Evolutionary conservation across 129 eudicot genomes (phyloP).

Genomic region (Pittosporum tobira): DNA sequence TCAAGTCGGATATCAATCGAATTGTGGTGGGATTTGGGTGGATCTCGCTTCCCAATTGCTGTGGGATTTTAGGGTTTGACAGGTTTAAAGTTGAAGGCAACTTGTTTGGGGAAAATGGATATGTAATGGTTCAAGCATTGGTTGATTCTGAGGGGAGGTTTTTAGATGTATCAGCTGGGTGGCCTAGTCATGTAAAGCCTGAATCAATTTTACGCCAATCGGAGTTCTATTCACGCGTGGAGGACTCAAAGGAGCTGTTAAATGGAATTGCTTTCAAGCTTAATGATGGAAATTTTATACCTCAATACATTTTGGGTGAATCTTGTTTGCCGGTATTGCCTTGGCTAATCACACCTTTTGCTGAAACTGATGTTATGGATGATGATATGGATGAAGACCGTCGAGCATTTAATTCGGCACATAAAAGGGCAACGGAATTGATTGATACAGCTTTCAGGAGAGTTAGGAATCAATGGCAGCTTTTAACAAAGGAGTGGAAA

Average conservation of each 20-base stretch:
- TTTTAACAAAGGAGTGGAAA: constrained; percentile 58
- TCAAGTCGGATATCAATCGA: constrained; percentile 52
- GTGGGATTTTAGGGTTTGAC: constrained; percentile 76
- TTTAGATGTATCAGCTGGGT: constrained; percentile 86
- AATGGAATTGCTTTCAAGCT: constrained; percentile 49
- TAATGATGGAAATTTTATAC: constrained; percentile 46
- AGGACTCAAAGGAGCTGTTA: constrained; percentile 52
- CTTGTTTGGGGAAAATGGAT: constrained; percentile 53
- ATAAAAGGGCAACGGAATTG: constrained; percentile 59
- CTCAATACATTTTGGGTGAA: constrained; percentile 76
- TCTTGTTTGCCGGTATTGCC: constrained; percentile 68
- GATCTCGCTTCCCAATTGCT: constrained; percentile 81
- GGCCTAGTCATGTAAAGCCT: constrained; percentile 66
- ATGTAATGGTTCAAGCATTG: constrained; percentile 64
- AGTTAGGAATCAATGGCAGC: constrained; percentile 54
- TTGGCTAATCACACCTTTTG: constrained; percentile 71
- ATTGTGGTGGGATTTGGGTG: constrained; percentile 64
- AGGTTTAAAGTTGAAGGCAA: constrained; percentile 47
- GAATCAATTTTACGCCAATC: constrained; percentile 46
- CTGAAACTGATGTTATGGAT: constrained; percentile 14
- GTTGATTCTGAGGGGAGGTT: constrained; percentile 89
- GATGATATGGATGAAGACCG: constrained; percentile 27
- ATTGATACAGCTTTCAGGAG: constrained; percentile 55
- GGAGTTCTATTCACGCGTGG: constrained; percentile 51
- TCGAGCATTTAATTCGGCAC: constrained; percentile 63